Base-by-base conservation (phyloP, 73 alveolate species). In the Paramecium pentaurelia region DNA sequence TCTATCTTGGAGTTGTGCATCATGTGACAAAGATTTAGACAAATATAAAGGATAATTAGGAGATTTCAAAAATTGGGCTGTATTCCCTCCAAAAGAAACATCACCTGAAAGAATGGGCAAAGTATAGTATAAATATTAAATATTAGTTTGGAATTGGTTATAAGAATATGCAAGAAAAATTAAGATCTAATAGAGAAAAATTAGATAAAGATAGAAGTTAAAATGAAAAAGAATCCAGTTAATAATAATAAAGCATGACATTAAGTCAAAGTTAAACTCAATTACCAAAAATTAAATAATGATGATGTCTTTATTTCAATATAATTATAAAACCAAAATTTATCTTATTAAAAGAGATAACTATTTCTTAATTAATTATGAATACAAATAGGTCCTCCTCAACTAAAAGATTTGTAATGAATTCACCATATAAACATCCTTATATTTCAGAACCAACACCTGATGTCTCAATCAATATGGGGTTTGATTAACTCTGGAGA, bases 101-200 rank as follows among this genome's bases (percentile, higher is more conserved):
- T 89, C 94, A 8, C 94, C 94, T 42, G 94, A 89, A 32, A 89
- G 88, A 27, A 89, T 89, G 94, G 94, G 94, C 14, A 89, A 88
- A 89, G 94, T 89, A 89, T 0, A 32, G 5, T 0, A 25, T 27
- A 5, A 9, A 5, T 0, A 28, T 7, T 20, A 38, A 10, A 45
- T 0, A 14, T 6, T 45, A 80, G 91, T 80, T 80, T 47, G 91
- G 91, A 44, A 36, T 47, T 40, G 91, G 91, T 10, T 80, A 42
- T 36, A 80, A 80, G 36, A 47, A 42, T 11, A 80, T 80, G 91
- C 8, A 80, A 45, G 91, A 80, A 5, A 80, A 44, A 27, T 80
- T 40, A 18, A 80, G 49, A 80, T 34, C 49, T 47, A 5, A 45
- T 11, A 80, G 75, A 6, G 91, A 80, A 27, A 80, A 80, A 80